Conservation (phyloP, 148 eudicot genomes). For the Heliamphora exappendiculata region DNA sequence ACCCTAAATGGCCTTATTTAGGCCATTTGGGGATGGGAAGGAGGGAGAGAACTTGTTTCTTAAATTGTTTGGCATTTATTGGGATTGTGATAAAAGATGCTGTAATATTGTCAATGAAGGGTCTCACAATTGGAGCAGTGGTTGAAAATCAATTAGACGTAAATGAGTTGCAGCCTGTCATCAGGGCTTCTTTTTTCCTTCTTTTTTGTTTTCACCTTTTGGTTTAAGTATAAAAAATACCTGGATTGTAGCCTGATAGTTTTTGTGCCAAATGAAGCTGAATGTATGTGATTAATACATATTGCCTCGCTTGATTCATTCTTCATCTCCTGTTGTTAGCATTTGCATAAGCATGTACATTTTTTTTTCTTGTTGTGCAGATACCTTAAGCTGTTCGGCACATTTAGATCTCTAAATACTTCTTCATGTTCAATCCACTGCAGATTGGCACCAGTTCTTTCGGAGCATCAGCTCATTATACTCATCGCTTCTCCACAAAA, state of each 20-base stretch:
- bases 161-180: background rate
- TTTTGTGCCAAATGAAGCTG: background rate
- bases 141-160: background rate
- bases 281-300: background rate
- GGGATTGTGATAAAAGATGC: too few relatives aligned
- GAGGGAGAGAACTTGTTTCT: too few relatives aligned
- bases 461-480: slow-evolving; percentile 84
- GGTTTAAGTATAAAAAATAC: background rate
- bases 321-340: background rate
- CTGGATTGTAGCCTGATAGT: background rate
- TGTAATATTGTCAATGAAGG: background rate
- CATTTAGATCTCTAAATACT: background rate
- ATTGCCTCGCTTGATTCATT: background rate
- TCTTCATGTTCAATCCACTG: slow-evolving; percentile 16
- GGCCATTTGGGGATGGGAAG: too few relatives aligned
- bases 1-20: too few relatives aligned
- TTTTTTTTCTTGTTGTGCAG: background rate
- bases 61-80: too few relatives aligned
- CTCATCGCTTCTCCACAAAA: slow-evolving; percentile 71
- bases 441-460: slow-evolving; percentile 73
- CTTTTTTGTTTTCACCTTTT: background rate
- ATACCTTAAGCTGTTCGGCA: background rate
- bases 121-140: background rate
- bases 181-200: background rate
- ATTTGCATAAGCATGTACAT: background rate